phyloP scores from a whole-genome alignment of 164 flowering plant species.

The Magnolia kwangsiensis region DNA sequence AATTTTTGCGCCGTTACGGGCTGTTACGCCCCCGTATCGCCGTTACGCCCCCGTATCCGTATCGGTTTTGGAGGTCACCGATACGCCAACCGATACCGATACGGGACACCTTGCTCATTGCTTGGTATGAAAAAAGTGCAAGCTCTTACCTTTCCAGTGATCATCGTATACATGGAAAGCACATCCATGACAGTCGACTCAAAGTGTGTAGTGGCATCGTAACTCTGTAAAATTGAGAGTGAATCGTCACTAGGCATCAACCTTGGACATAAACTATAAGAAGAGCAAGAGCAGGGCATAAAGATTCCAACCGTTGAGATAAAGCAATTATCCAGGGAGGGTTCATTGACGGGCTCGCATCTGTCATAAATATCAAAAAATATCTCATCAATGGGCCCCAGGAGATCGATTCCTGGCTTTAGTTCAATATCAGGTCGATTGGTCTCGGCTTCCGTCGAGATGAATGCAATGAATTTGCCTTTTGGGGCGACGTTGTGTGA shows the following conservation, averaged over 20 bases:
- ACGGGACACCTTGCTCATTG: no score
- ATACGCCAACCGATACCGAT: no score
- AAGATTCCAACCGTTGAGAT: constrained; percentile 72
- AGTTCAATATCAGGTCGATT: constrained; percentile 77
- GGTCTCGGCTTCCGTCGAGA: constrained; percentile 88
- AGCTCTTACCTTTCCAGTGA: constrained; percentile 78
- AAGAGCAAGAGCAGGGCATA: neutral
- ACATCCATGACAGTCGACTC: constrained; percentile 89
- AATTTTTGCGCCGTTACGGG: no score
- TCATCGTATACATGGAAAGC: constrained; percentile 75
- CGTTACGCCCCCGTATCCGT: no score
- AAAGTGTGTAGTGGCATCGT: constrained; percentile 94
- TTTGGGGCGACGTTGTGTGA: constrained; percentile 97
- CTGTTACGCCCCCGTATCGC: no score
- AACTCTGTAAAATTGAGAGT: constrained; percentile 50
- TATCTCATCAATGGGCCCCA: constrained; percentile 92
- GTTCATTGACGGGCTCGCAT: constrained; percentile 86
- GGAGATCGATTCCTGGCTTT: constrained; percentile 80
- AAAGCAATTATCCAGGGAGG: constrained; percentile 83
- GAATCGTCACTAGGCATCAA: neutral
- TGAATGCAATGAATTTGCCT: constrained; percentile 95
- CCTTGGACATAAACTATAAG: neutral
- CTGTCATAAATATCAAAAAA: constrained; percentile 86
- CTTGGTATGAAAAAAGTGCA: neutral
- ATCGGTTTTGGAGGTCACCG: no score